Evolutionary conservation across 768 basidiomycete genomes (phyloP), one percentile per base, ranked within the genome.

Genomic region (Leccinum broughii): DNA sequence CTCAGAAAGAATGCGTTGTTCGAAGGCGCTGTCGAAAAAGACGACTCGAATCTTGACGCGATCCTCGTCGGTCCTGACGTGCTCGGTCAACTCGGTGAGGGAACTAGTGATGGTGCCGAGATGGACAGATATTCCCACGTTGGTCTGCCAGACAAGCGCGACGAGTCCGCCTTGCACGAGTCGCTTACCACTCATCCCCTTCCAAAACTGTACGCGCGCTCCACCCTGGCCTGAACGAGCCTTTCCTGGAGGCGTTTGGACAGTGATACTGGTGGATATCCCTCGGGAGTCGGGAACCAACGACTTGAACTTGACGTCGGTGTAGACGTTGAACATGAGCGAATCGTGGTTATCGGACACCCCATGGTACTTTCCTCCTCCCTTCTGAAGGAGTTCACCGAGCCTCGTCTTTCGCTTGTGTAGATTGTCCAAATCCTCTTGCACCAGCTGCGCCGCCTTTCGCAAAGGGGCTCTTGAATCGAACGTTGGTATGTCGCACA

Each of bases 251-350:
- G 90, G 88, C 0, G 86, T 64, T 59, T 83, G 78, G 26, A 86
- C 64, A 0, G 69, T 56, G 2, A 90, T 62, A 1, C 77, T 76
- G 11, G 80, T 77, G 0, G 83, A 77, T 28, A 89, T 71, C 2
- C 83, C 84, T 11, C 80, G 77, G n/a, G 79, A 72, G 44, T 85
- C 83, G 0, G 86, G 78, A 20, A 75, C 70, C 39, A 84, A 59
- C 3, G 80, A 74, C 2, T 63, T 59, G 60, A 89, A 87, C 5
- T 70, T 63, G 58, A 82, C 79, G 51, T 80, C 77, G 26, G 85
- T 82, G 70, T 88, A 87, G 3, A 89, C 72, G 30, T 87, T 84
- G 78, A 88, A 87, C 74, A 86, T 80, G 6, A 85, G 67, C 0
- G 77, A 77, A 34, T 86, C 82, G 4, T 75, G 77, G 26, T 72